Evolutionary conservation across 371 early-diverging fungal species (phyloP).

Genomic region (Mucor racemosus): DNA sequence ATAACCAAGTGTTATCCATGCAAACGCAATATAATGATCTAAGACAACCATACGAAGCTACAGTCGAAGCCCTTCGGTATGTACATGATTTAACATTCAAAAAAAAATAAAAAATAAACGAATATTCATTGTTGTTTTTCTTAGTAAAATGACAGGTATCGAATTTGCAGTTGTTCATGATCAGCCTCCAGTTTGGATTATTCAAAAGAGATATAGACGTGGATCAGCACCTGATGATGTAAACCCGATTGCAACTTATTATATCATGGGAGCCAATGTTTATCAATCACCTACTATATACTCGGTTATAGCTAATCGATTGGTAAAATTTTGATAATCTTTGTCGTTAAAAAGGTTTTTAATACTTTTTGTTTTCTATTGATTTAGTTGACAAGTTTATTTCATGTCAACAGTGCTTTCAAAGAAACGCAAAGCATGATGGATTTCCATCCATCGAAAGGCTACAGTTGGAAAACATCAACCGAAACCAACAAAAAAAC

Average conservation of each 20-base stretch:
- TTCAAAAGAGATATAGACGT: slow-evolving; percentile 78
- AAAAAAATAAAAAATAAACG: background rate
- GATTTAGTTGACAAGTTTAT: slow-evolving; percentile 67
- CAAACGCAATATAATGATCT: slow-evolving; percentile 94
- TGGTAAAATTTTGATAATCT: slow-evolving; percentile 56
- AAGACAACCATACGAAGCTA: slow-evolving; percentile 59
- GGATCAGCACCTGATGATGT: slow-evolving; percentile 64
- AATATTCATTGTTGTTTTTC: background rate
- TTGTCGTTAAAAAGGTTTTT: background rate
- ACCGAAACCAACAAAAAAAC: slow-evolving; percentile 6
- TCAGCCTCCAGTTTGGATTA: slow-evolving; percentile 84
- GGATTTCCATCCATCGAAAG: slow-evolving; percentile 75
- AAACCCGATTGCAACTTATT: slow-evolving; percentile 79
- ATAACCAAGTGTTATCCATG: slow-evolving; percentile 96
- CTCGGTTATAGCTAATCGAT: slow-evolving; percentile 79
- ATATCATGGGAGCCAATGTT: slow-evolving; percentile 90
- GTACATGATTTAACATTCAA: background rate
- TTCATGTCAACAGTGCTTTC: slow-evolving; percentile 73
- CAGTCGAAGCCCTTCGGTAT: slow-evolving; percentile 67
- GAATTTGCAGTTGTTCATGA: slow-evolving; percentile 84
- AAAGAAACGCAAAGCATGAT: slow-evolving; percentile 66
- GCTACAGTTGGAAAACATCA: slow-evolving; percentile 75
- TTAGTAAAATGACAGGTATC: slow-evolving; percentile 85
- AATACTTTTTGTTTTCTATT: background rate
- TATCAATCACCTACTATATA: slow-evolving; percentile 90